Conservation (phyloP, 2,329 filamentous ascomycete genomes). For the Trematosphaeria pertusa region DNA sequence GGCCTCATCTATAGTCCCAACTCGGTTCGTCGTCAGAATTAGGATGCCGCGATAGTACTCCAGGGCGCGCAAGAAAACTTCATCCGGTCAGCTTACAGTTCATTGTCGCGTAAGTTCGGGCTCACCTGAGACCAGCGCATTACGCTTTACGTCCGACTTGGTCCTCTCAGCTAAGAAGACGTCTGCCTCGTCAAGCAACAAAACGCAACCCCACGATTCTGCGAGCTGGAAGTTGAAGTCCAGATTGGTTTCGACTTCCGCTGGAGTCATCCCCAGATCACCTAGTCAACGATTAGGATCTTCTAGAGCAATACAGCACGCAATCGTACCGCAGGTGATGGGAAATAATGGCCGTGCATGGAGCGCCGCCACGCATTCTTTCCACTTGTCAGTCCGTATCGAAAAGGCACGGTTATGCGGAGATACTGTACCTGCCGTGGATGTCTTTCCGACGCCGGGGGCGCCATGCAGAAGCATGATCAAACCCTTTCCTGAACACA, state of each 20-base stretch:
- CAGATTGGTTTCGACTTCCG: slow-evolving; percentile 15
- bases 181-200: slow-evolving; percentile 48
- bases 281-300: slow-evolving; percentile 2
- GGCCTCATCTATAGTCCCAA: slow-evolving; percentile 28
- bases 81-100: neutral
- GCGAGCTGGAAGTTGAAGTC: slow-evolving; percentile 17
- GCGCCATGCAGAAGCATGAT: slow-evolving; percentile 15
- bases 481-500: slow-evolving; percentile 8
- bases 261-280: slow-evolving; percentile 15
- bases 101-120: slow-evolving; percentile 7
- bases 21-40: slow-evolving; percentile 40
- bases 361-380: no score
- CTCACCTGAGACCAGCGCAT: slow-evolving; percentile 38
- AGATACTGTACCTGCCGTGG: slow-evolving; percentile 13
- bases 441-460: slow-evolving; percentile 19
- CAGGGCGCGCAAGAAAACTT: slow-evolving; percentile 41
- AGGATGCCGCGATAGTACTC: slow-evolving; percentile 49
- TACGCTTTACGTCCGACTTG: slow-evolving; percentile 34
- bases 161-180: slow-evolving; percentile 45
- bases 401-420: no score
- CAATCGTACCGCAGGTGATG: slow-evolving; percentile 15
- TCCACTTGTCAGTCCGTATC: no score
- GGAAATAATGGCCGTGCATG: slow-evolving; percentile 13
- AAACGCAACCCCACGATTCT: slow-evolving; percentile 30
- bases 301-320: no score